Evolutionary conservation across 2,329 filamentous ascomycete species (phyloP), one percentile per base, ranked within the genome.

Genomic region (Sporothrix pallida): DNA sequence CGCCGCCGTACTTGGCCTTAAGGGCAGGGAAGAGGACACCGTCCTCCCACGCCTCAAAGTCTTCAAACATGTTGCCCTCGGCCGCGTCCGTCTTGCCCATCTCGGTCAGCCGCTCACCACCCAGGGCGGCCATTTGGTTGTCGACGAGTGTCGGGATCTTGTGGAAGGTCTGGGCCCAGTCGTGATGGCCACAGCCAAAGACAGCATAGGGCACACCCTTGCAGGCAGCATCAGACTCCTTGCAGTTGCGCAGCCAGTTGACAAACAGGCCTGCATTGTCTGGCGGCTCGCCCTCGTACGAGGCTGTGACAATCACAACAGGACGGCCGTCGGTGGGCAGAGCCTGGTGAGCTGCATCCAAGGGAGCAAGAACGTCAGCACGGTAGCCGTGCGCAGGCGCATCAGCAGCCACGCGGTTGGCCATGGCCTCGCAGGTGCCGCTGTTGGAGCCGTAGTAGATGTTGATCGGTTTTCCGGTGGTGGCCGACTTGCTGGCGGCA

Each of bases 261-360:
- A 74, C 52, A 48, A 74, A 74, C 63, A 88, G 86, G 0, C 83
- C 85, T 0, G 92, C 92, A 75, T 95, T 94, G 75, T 93, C 91
- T 0, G 92, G 88, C 0, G 92, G 90, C 72, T 92, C 86, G 0
- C 92, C 92, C 77, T 95, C 92, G 77, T 94, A 95, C 1, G 89
- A 78, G 0, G 92, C 87, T 0, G 90, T 90, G 75, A 95, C 85
- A 67, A 94, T 85, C 31, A 93, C 83, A 0, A 92, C 85, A 65
- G 84, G 42, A 26, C 42, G 62, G 20, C 62, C 62, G 42, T 67
- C 62, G 20, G 62, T 67, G 42, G 62, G 62, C 20, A 67, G 42
- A n/a, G 62, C 62, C 62, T 67, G 62, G 62, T 67, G 62, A n/a
- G 42, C 62, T 5, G 62, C 62, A 8, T 67, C 84, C 67, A 83